Percentiles rank a stretch among this genome's conserved stretches.
Conservation (phyloP, 345 rosid species). For the Lenwebbia sp. region DNA sequence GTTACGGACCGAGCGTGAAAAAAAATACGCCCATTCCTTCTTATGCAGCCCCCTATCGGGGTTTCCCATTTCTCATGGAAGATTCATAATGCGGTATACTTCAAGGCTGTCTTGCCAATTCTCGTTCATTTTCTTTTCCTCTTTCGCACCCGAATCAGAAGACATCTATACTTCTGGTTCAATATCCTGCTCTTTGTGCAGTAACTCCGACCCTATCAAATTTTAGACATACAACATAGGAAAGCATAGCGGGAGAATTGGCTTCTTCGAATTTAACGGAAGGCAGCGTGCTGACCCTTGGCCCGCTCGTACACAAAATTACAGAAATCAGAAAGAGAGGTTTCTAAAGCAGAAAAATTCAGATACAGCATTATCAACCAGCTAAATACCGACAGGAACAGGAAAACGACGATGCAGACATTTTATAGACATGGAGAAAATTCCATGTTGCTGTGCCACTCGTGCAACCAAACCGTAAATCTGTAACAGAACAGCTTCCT, state of each 20-base stretch:
- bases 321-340: background rate
- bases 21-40: background rate
- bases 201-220: background rate
- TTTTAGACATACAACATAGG: too few relatives aligned
- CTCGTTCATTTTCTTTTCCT: background rate
- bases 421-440: background rate
- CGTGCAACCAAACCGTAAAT: background rate
- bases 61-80: background rate
- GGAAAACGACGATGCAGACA: background rate
- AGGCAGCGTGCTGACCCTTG: background rate
- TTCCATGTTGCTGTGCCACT: background rate
- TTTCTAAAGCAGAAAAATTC: background rate
- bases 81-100: background rate
- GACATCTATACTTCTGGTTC: background rate
- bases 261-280: background rate
- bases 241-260: background rate
- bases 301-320: background rate
- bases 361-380: background rate
- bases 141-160: background rate
- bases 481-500: background rate
- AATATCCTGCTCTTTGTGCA: background rate
- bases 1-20: background rate
- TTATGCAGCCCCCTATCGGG: background rate
- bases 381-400: background rate
- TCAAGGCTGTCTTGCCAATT: background rate